These are phyloP conservation scores for Aulographum hederae DNA, from an alignment of 2,329 filamentous ascomycete genomes.

Conservation along the genomic window DNA sequence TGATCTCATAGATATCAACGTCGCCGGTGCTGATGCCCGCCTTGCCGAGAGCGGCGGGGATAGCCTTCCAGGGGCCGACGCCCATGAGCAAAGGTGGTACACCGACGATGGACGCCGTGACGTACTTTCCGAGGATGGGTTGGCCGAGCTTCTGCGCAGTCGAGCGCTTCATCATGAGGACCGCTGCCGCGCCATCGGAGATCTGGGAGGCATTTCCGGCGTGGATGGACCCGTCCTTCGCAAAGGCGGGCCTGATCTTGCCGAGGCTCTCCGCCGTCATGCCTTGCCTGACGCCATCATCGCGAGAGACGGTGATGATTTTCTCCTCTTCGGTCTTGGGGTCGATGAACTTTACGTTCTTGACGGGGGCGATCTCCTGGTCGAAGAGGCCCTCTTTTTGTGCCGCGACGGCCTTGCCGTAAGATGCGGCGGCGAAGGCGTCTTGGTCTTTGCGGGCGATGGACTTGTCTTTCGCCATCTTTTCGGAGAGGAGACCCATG, in stretches of 20 bases:
- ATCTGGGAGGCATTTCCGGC: conserved; percentile 93
- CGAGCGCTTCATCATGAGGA: conserved; percentile 86
- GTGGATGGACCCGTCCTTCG: conserved; percentile 84
- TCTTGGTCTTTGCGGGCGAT: conserved; percentile 63
- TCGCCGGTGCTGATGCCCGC: conserved; percentile 69
- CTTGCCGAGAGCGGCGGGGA: conserved; percentile 77
- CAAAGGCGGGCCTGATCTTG: conserved; percentile 83
- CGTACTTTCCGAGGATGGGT: conserved; percentile 81
- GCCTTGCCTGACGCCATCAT: conserved; percentile 73
- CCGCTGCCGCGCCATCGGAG: conserved; percentile 81
- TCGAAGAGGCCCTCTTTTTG: conserved; percentile 83
- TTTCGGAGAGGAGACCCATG: conserved; percentile 85
- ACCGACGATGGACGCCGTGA: conserved; percentile 68
- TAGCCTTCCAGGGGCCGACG: conserved; percentile 85
- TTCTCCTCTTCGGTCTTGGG: conserved; percentile 77
- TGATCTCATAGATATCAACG: conserved; percentile 96
- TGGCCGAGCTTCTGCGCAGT: conserved; percentile 80
- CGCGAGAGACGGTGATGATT: conserved; percentile 63
- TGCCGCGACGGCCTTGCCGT: conserved; percentile 74
- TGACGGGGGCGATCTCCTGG: conserved; percentile 70
- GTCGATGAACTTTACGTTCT: conserved; percentile 72
- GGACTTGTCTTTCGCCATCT: conserved; percentile 77
- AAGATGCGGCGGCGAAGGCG: conserved; percentile 81
- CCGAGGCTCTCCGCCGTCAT: conserved; percentile 75
- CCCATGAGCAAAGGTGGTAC: conserved; percentile 93